phyloP scores from a whole-genome alignment of 208 protist species.

The Leishmania turanica region DNA sequence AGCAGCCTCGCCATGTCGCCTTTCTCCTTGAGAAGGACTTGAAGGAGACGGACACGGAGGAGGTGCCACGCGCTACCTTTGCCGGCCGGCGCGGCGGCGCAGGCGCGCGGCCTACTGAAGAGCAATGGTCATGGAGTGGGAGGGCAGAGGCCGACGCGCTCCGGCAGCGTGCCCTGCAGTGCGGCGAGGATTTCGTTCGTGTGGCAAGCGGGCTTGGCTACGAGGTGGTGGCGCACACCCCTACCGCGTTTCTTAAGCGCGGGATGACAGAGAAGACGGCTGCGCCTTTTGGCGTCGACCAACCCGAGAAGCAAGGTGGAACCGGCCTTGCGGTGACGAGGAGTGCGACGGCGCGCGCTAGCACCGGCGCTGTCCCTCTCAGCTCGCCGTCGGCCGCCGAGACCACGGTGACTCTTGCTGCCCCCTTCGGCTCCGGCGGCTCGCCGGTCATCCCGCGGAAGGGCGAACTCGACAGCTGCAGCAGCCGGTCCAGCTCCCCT shows the following conservation, averaged over 20 bases:
- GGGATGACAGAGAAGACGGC: not conserved
- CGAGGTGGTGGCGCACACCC: constrained; percentile 44
- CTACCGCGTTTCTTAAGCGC: constrained; percentile 17
- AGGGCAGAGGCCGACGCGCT: constrained; percentile 38
- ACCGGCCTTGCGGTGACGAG: not conserved
- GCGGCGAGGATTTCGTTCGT: constrained; percentile 36
- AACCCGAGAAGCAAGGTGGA: not conserved
- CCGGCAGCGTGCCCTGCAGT: constrained; percentile 43
- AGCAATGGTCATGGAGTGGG: constrained; percentile 15
- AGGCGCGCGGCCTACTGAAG: not conserved
- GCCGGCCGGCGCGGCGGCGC: not conserved
- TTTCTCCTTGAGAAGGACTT: constrained; percentile 23
- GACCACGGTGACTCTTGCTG: not conserved
- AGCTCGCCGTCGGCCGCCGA: not conserved
- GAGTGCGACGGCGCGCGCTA: not conserved
- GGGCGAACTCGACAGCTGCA: constrained; percentile 17
- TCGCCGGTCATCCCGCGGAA: not conserved
- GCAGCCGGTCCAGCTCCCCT: constrained; percentile 26
- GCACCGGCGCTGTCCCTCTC: not conserved
- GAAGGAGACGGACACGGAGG: constrained; percentile 8
- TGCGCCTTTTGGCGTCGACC: not conserved
- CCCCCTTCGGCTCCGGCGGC: not conserved
- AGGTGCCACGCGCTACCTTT: not conserved
- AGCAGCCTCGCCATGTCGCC: constrained; percentile 24
- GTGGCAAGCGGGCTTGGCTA: constrained; percentile 51